Evolutionary conservation across 208 protist genomes (phyloP).

Genomic region (Trichomonas tenax): DNA sequence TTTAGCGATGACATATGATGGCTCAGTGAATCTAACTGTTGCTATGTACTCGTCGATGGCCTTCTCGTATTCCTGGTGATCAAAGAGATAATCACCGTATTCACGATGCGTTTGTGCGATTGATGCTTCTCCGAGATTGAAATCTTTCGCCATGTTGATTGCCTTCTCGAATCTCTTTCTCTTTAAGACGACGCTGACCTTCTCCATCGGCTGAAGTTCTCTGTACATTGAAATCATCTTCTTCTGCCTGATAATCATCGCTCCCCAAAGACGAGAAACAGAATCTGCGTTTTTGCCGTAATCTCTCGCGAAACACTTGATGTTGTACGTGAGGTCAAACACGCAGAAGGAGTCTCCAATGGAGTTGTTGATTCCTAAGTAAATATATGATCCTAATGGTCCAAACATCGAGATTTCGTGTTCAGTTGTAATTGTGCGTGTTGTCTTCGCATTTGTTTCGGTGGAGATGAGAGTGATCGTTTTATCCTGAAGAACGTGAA

Average conservation of each 20-base stretch:
- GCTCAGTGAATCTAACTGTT: background rate
- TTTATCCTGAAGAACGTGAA: background rate
- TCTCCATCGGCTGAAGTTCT: background rate
- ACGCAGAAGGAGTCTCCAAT: background rate
- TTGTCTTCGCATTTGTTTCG: background rate
- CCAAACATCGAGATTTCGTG: background rate
- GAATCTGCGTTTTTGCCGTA: background rate
- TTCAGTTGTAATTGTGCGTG: too few species aligned
- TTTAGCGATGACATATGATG: slow-evolving; percentile 15
- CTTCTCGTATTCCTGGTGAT: background rate
- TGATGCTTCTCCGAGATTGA: background rate
- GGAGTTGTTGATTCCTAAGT: background rate
- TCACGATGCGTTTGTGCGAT: background rate
- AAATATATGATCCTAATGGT: background rate
- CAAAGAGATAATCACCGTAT: background rate
- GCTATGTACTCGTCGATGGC: background rate
- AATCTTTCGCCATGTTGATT: background rate
- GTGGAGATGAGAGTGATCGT: background rate
- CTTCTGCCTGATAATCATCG: background rate
- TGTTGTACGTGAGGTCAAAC: background rate
- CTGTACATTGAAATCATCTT: background rate
- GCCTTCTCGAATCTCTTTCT: background rate
- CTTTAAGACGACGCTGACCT: background rate
- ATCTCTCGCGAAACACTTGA: background rate
- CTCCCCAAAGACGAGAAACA: background rate